Base-by-base conservation (phyloP, 1,139 yeast species). In the Candida tetrigidarum region DNA sequence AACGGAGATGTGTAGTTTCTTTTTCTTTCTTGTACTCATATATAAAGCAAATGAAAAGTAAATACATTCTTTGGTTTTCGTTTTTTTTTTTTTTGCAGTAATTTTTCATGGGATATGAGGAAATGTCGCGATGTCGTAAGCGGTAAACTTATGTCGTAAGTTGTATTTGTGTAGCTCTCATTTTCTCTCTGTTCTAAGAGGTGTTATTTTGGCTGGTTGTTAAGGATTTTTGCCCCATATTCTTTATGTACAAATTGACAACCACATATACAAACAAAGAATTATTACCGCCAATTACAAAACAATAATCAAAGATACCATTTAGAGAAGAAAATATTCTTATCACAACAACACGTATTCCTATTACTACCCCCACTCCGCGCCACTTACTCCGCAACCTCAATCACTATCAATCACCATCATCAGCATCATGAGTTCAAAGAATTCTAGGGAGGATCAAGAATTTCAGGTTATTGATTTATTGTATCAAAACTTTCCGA, bases 1-100 rank as follows among this genome's bases (percentile, higher is more conserved):
- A 93, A 85, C 58, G 84, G 86, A 25, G 36, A 18, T 43, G 33
- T 16, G 43, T 19, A 22, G 25, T 9, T 22, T 22, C 25, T 22
- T n/a, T n/a, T n/a, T n/a, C n/a, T n/a, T n/a, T n/a, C n/a, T n/a
- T n/a, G n/a, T n/a, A n/a, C n/a, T n/a, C n/a, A n/a, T n/a, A n/a
- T n/a, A n/a, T n/a, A n/a, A n/a, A n/a, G 18, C 11, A n/a, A n/a
- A n/a, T n/a, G n/a, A n/a, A n/a, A n/a, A n/a, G n/a, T n/a, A n/a
- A n/a, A 22, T 9, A 22, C 25, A 6, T 9, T 22, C 25, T 22
- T 22, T 22, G 9, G 25, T 22, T 22, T 22, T 22, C 9, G 6
- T 22, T 22, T 22, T 22, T 22, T 22, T 22, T 22, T 22, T 22
- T 22, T 22, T 22, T 22, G 25, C 25, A 22, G 25, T 22, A 22